Evolutionary conservation across 495 filamentous ascomycete genomes (phyloP).

Genomic region (Neurospora sp.): DNA sequence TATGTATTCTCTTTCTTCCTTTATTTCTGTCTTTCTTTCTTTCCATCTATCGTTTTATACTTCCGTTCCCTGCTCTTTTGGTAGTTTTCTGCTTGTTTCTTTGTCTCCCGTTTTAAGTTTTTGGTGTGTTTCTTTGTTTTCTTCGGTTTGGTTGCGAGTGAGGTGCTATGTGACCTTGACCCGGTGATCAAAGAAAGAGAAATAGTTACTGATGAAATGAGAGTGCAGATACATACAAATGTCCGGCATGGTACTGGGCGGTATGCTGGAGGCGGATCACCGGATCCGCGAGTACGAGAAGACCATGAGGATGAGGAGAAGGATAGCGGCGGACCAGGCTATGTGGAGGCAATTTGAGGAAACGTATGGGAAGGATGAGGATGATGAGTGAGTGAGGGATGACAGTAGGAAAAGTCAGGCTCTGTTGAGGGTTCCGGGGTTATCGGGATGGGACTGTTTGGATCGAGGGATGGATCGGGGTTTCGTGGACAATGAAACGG

Average conservation of each 20-base stretch:
- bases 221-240: constrained; percentile 65
- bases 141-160: not conserved
- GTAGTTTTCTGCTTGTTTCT: not conserved
- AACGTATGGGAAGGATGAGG: constrained; percentile 27
- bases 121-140: not conserved
- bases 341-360: constrained; percentile 46
- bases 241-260: constrained; percentile 76
- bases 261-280: constrained; percentile 74
- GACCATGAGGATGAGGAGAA: constrained; percentile 51
- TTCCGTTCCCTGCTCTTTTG: not conserved
- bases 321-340: constrained; percentile 50
- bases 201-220: not conserved
- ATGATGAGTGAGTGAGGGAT: constrained; percentile 17
- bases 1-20: constrained; percentile 27
- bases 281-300: constrained; percentile 60
- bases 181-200: not conserved
- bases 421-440: not conserved
- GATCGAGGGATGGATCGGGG: not conserved
- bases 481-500: not conserved
- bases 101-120: not conserved
- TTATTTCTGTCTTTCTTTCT: not conserved
- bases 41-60: not conserved
- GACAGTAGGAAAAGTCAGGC: not conserved
- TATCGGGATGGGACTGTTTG: not conserved
- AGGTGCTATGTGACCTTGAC: not conserved